Conservation (phyloP, 176 grass and related monocot species). For the Carex scoparia region DNA sequence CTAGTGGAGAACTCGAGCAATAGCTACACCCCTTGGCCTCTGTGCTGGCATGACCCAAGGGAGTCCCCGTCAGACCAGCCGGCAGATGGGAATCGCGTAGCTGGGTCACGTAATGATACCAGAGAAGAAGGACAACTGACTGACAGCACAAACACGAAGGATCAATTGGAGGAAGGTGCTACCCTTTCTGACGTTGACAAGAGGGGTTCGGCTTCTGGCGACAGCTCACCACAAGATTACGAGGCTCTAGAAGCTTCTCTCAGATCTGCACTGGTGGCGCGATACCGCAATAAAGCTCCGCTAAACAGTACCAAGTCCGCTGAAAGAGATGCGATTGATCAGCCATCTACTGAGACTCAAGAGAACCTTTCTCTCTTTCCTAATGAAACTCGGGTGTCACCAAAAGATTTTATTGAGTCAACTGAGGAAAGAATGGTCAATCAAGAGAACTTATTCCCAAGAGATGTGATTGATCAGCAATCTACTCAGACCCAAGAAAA, state of each 20-base stretch:
- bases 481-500: too few relatives aligned
- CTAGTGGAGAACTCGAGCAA: slow-evolving; percentile 34
- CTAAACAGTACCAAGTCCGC: slow-evolving; percentile 34
- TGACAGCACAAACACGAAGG: slow-evolving; percentile 32
- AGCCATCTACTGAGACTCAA: slow-evolving; percentile 25
- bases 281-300: slow-evolving; percentile 50
- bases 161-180: slow-evolving; percentile 22
- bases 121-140: slow-evolving; percentile 41
- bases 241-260: slow-evolving; percentile 89
- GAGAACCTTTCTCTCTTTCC: slow-evolving; percentile 12
- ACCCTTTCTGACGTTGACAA: background rate
- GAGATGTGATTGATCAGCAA: background rate
- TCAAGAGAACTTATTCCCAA: background rate
- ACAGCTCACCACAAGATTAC: slow-evolving; percentile 58
- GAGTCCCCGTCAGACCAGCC: slow-evolving; percentile 28
- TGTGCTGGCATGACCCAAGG: slow-evolving; percentile 38
- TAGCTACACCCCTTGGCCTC: slow-evolving; percentile 7
- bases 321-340: slow-evolving; percentile 35
- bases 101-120: slow-evolving; percentile 37
- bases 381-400: slow-evolving; percentile 28
- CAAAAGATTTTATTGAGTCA: background rate
- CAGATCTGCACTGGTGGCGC: slow-evolving; percentile 79
- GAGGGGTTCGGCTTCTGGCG: slow-evolving; percentile 34
- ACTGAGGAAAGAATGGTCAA: background rate
- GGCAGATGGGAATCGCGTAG: slow-evolving; percentile 35